phyloP scores from a whole-genome alignment of 2,329 filamentous ascomycete genomes.

The Neonectria neomacrospora region DNA sequence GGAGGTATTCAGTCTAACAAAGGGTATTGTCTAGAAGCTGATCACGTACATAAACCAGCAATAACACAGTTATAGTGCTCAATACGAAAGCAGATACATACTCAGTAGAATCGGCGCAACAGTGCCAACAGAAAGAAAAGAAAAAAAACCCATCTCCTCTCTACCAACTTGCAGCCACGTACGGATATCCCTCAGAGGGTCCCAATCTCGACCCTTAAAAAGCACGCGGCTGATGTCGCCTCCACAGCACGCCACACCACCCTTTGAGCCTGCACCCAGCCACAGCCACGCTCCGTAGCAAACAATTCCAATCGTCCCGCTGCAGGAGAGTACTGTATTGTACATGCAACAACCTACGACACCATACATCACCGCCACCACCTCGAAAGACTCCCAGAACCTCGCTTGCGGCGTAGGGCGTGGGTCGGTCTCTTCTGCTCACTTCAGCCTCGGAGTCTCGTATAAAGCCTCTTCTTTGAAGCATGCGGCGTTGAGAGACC shows the following conservation, averaged over 20 bases:
- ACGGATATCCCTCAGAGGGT: not conserved
- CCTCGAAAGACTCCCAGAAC: slow-evolving; percentile 1
- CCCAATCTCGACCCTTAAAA: not conserved
- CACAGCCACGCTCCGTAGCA: not conserved
- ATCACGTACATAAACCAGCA: not conserved
- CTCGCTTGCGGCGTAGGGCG: slow-evolving; percentile 11
- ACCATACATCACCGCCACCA: slow-evolving; percentile 1
- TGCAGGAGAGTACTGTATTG: not conserved
- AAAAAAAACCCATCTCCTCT: no score
- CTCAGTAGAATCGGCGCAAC: not conserved
- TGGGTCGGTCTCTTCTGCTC: slow-evolving; percentile 6
- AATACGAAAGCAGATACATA: not conserved
- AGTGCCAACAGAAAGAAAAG: no score
- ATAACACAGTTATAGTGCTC: fast-evolving
- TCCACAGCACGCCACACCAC: not conserved
- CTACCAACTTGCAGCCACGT: not conserved
- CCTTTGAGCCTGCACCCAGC: not conserved
- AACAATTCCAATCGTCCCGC: not conserved
- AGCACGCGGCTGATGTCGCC: not conserved
- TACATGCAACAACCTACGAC: not conserved
- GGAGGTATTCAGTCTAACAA: no score
- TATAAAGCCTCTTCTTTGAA: not conserved
- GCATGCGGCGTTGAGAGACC: slow-evolving; percentile 22
- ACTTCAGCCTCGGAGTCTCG: not conserved
- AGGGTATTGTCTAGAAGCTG: no score